Evolutionary conservation across 257 asterid species (phyloP).

Genomic region (Scutellaria galericulata): DNA sequence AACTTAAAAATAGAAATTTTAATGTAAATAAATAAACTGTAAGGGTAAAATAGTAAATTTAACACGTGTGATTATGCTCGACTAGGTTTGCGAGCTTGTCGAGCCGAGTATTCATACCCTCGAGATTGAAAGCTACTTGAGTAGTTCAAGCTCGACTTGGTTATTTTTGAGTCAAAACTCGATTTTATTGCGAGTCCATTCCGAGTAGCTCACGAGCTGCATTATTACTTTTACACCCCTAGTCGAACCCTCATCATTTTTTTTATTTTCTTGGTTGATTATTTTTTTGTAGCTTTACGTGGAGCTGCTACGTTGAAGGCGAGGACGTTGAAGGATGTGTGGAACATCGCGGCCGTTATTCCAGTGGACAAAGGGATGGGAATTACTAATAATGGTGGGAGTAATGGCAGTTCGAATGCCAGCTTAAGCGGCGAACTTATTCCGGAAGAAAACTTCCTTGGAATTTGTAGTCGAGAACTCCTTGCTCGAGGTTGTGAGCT

Average conservation of each 20-base stretch:
- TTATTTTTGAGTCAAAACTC: no score
- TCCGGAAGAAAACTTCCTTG: slow-evolving; percentile 91
- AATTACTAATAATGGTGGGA: slow-evolving; percentile 48
- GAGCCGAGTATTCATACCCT: no score
- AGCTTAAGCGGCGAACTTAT: slow-evolving; percentile 85
- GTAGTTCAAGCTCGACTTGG: no score
- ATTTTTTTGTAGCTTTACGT: slow-evolving; percentile 62
- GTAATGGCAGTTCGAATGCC: slow-evolving; percentile 66
- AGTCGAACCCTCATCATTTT: not conserved
- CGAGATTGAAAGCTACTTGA: no score
- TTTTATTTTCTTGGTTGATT: not conserved
- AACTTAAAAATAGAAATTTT: no score
- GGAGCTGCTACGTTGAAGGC: slow-evolving; percentile 95
- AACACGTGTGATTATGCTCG: no score
- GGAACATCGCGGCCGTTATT: slow-evolving; percentile 87
- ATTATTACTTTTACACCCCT: not conserved
- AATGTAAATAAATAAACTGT: no score
- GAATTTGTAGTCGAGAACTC: slow-evolving; percentile 83
- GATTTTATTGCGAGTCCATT: no score
- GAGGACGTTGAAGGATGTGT: slow-evolving; percentile 87
- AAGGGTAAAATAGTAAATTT: no score
- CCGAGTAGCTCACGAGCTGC: no score
- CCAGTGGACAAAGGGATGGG: slow-evolving; percentile 84
- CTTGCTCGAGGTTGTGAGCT: slow-evolving; percentile 94
- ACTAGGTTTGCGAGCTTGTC: no score